A percentile compares a stretch with the other conserved stretches of the same genome.
Evolutionary conservation across 2,329 filamentous ascomycete genomes (phyloP).

Genomic region (Exserohilum turcica): DNA sequence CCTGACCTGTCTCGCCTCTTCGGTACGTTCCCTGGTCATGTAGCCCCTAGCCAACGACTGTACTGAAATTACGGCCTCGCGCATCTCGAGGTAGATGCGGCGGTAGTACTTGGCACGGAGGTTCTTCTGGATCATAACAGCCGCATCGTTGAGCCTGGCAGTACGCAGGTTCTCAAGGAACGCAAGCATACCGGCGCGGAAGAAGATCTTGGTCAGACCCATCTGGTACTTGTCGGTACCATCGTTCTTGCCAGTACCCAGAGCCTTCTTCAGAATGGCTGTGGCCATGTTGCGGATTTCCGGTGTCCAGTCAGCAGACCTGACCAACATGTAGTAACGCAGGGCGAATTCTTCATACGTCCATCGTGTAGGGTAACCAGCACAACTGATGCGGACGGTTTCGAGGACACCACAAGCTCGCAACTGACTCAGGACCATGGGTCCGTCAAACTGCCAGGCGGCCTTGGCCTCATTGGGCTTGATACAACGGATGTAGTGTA

Average conservation of each 20-base stretch:
- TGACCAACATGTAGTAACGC: slow-evolving; percentile 97
- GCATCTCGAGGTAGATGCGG: slow-evolving; percentile 84
- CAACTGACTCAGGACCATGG: slow-evolving; percentile 97
- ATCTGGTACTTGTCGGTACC: slow-evolving; percentile 95
- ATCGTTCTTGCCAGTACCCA: slow-evolving; percentile 67
- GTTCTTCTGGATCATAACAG: slow-evolving; percentile 99
- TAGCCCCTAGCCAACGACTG: slow-evolving; percentile 80
- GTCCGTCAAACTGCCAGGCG: slow-evolving; percentile 96
- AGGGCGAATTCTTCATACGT: slow-evolving; percentile 98
- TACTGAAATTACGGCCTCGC: slow-evolving; percentile 77
- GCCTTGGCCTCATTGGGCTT: slow-evolving; percentile 98
- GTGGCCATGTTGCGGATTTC: slow-evolving; percentile 95
- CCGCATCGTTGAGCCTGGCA: slow-evolving; percentile 86
- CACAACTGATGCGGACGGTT: slow-evolving; percentile 95
- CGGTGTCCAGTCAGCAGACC: slow-evolving; percentile 85
- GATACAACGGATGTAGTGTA: slow-evolving; percentile 98
- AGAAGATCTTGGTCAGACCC: slow-evolving; percentile 98
- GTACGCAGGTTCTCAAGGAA: slow-evolving; percentile 95
- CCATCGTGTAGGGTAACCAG: slow-evolving; percentile 96
- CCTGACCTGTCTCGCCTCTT: slow-evolving; percentile 80
- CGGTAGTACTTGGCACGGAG: slow-evolving; percentile 94
- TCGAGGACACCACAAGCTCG: slow-evolving; percentile 98
- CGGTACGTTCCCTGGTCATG: slow-evolving; percentile 75
- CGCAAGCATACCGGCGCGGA: slow-evolving; percentile 97
- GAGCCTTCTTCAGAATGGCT: slow-evolving; percentile 84